phyloP scores from a whole-genome alignment of 768 basidiomycete genomes.

The Leccinum aurantiacum region DNA sequence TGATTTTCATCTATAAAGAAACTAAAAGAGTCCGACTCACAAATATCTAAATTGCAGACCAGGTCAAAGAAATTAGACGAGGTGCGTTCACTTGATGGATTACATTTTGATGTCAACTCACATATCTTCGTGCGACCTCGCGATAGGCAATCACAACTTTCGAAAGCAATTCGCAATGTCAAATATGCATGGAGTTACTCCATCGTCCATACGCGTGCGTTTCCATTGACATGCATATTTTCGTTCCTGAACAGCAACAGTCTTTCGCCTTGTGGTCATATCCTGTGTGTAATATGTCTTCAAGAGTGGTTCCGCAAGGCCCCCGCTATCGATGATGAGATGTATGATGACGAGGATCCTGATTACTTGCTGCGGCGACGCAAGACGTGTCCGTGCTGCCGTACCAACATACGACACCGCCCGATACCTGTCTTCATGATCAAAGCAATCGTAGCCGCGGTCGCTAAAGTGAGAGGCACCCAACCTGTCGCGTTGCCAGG shows the following conservation, averaged over 20 bases:
- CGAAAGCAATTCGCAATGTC: slow-evolving; percentile 64
- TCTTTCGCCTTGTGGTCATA: slow-evolving; percentile 74
- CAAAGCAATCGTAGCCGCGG: slow-evolving; percentile 52
- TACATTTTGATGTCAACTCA: not conserved
- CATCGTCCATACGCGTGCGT: slow-evolving; percentile 67
- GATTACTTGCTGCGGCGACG: slow-evolving; percentile 54
- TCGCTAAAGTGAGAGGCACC: slow-evolving; percentile 45
- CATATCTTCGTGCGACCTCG: not conserved
- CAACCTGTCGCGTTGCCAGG: slow-evolving; percentile 19
- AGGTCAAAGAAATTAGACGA: slow-evolving; percentile 57
- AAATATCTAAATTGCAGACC: slow-evolving; percentile 43
- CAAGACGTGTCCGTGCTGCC: slow-evolving; percentile 76
- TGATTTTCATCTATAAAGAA: slow-evolving; percentile 31
- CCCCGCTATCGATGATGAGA: slow-evolving; percentile 48
- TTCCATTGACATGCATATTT: not conserved
- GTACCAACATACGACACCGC: slow-evolving; percentile 52
- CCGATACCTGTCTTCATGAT: slow-evolving; percentile 72
- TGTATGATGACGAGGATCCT: slow-evolving; percentile 40
- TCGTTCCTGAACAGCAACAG: slow-evolving; percentile 35
- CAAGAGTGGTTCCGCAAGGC: slow-evolving; percentile 79
- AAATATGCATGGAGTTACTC: slow-evolving; percentile 75
- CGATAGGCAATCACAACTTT: slow-evolving; percentile 52
- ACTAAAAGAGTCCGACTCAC: slow-evolving; percentile 45
- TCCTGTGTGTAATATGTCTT: slow-evolving; percentile 70
- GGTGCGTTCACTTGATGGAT: slow-evolving; percentile 35